Evolutionary conservation across 352 stramenopile species (phyloP), one percentile per base, ranked within the genome.

Genomic region (Globisporangium barbulae): DNA sequence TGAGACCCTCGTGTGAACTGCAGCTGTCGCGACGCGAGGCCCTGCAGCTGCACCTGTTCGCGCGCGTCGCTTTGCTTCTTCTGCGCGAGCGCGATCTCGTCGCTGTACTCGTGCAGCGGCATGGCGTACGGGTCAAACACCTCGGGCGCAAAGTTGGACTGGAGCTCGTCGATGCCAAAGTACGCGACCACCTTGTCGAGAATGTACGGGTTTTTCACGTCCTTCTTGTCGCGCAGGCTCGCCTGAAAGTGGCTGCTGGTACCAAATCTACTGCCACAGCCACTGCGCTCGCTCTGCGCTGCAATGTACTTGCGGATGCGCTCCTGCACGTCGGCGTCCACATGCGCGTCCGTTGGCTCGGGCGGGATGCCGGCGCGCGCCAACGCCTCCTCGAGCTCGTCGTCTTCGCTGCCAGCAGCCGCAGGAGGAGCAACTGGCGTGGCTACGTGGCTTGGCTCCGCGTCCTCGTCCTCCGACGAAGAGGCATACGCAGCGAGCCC

Each of bases 161-260:
- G 74, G 44, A 91, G 70, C 68, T 96, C 81, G 59, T 96, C 79
- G 63, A 96, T 96, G 39, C 66, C 76, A 67, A 93, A 96, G 67
- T 93, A 93, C 37, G 86, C 85, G 53, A 96, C 85, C 56, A 96
- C 81, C 54, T 93, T 94, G 42, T 92, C 74, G 9, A 96, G 71
- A 62, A 96, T 93, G 72, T 92, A 91, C 31, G 88, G 88, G 71
- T 96, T 96, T 54, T 76, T 76, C 49, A 96, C 86, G 58, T 96
- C 88, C 61, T 93, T 93, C 70, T 93, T 91, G 58, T 73, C 79
- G 65, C 85, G 81, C 49, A 94, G 67, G 28, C 75, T 88, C 49
- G 72, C 72, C 69, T 90, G 82, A 67, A 94, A 94, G 53, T 83
- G 64, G 52, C 17, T 31, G 53, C 15, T 31, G 5, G 10, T 30